Evolutionary conservation across 2,329 filamentous ascomycete species (phyloP).

Genomic region (Trichoderma polysporum): DNA sequence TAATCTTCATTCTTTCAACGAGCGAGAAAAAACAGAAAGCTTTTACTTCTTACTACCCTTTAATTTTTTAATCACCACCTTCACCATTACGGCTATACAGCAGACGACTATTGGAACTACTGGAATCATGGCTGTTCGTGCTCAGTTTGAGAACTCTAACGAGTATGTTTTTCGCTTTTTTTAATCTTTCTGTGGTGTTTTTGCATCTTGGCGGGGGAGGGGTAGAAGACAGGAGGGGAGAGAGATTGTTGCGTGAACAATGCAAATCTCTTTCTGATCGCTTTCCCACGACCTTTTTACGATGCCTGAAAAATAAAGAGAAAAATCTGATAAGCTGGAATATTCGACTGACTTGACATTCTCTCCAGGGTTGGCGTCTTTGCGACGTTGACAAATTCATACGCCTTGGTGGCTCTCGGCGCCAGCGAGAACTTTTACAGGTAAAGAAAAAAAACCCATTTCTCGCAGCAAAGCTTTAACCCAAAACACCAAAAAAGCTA

Average conservation of each 20-base stretch:
- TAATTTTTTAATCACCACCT: neutral
- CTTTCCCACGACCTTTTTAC: neutral
- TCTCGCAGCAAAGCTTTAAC: neutral
- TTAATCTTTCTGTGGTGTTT: neutral
- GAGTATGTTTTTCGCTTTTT: slow-evolving; percentile 58
- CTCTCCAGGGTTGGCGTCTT: slow-evolving; percentile 85
- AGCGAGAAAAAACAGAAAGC: neutral
- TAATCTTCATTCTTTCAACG: neutral
- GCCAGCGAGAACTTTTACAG: slow-evolving; percentile 99
- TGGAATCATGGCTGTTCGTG: slow-evolving; percentile 62
- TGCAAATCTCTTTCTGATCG: neutral
- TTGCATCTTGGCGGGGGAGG: neutral
- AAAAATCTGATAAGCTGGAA: neutral
- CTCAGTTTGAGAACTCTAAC: slow-evolving; percentile 87
- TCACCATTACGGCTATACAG: slow-evolving; percentile 3
- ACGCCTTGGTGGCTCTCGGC: slow-evolving; percentile 89
- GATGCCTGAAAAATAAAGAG: neutral
- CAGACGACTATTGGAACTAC: neutral
- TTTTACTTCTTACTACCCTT: neutral
- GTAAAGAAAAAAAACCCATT: slow-evolving; percentile 39
- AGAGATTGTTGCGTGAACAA: neutral
- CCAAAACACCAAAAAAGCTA: neutral
- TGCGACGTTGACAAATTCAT: slow-evolving; percentile 93
- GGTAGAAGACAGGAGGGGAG: neutral
- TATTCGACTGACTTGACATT: slow-evolving; percentile 15